phyloP scores from a whole-genome alignment of 2,329 filamentous ascomycete species.

The Blastomyces parvus region DNA sequence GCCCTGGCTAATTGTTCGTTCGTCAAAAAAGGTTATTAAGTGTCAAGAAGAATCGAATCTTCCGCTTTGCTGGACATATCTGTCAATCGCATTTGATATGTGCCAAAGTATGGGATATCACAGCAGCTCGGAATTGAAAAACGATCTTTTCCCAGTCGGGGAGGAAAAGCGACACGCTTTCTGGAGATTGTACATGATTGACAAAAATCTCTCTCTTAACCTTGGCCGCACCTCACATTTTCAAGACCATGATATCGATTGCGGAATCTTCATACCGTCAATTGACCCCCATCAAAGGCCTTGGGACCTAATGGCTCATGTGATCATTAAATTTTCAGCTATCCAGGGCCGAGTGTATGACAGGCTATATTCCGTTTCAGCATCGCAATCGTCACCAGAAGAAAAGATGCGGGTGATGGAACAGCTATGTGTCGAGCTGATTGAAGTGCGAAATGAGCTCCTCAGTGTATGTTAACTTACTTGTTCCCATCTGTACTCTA shows the following conservation, averaged over 20 bases:
- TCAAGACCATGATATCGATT: slow-evolving; percentile 50
- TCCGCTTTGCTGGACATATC: slow-evolving; percentile 53
- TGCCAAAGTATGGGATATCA: slow-evolving; percentile 56
- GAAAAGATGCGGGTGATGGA: slow-evolving; percentile 16
- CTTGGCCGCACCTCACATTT: slow-evolving; percentile 50
- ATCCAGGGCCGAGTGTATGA: slow-evolving; percentile 53
- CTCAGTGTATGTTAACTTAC: slow-evolving; percentile 15
- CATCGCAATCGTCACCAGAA: slow-evolving; percentile 14
- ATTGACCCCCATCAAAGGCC: slow-evolving; percentile 16
- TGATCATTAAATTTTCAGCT: slow-evolving; percentile 48
- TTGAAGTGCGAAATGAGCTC: slow-evolving; percentile 19
- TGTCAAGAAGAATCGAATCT: slow-evolving; percentile 53
- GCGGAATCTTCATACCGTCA: slow-evolving; percentile 29
- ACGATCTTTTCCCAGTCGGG: slow-evolving; percentile 19
- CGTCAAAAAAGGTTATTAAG: slow-evolving; percentile 43
- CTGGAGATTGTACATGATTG: slow-evolving; percentile 50
- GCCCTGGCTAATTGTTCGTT: slow-evolving; percentile 9
- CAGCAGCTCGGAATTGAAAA: slow-evolving; percentile 27
- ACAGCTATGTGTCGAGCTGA: slow-evolving; percentile 19
- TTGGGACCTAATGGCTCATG: slow-evolving; percentile 41
- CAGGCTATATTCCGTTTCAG: slow-evolving; percentile 39
- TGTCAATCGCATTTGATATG: slow-evolving; percentile 48
- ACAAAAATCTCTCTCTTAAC: slow-evolving; percentile 50
- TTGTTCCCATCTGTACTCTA: neutral
- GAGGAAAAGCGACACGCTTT: slow-evolving; percentile 36